Percentiles rank a stretch among this genome's conserved stretches.
phyloP scores from a whole-genome alignment of 78 protist species.

The Dictyostelium purpureum region DNA sequence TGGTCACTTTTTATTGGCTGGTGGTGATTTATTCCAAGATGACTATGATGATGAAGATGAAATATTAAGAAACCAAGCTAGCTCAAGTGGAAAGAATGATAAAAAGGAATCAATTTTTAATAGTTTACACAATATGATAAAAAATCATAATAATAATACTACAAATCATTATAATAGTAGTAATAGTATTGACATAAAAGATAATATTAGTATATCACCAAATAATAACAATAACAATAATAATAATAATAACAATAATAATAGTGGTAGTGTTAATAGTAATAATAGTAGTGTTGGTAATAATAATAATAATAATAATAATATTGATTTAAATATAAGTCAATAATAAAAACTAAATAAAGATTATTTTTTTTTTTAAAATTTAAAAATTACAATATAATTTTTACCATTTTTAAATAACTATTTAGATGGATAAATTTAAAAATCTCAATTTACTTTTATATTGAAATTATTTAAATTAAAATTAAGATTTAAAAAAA shows the following conservation, averaged over 20 bases:
- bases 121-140: too few species aligned
- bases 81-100: too few species aligned
- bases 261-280: not conserved
- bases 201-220: not conserved
- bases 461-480: not conserved
- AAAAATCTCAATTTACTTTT: not conserved
- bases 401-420: too few species aligned
- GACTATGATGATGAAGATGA: too few species aligned
- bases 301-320: not conserved
- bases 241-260: not conserved
- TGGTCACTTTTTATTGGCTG: conserved; percentile 4
- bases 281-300: not conserved
- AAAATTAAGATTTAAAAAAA: not conserved
- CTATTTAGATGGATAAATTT: not conserved
- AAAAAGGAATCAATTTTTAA: too few species aligned
- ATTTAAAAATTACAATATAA: too few species aligned
- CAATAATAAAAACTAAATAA: not conserved
- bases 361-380: too few species aligned
- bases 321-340: not conserved
- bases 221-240: conserved; percentile 1
- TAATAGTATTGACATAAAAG: not conserved
- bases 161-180: not conserved
- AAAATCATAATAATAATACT: not conserved
- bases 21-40: too few species aligned
- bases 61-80: too few species aligned